A percentile compares a stretch with the other conserved stretches of the same genome.
Conservation (phyloP, 345 rosid genomes). For the Syzygium aromaticum region DNA sequence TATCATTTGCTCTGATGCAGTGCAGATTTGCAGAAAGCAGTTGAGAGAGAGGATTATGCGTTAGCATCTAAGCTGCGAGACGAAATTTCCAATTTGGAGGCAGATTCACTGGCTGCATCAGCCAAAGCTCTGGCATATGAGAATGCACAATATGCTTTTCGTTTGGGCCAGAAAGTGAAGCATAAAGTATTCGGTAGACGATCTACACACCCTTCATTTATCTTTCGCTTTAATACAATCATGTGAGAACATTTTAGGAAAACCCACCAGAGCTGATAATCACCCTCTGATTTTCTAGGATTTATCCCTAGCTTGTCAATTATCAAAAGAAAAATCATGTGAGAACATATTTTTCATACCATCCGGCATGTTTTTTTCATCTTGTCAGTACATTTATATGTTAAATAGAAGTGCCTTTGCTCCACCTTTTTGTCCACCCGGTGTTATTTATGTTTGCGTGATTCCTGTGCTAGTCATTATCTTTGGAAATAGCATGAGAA, state of each 20-base stretch:
- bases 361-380: neutral
- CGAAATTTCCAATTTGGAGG: constrained; percentile 68
- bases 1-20: constrained; percentile 16
- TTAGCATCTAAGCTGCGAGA: constrained; percentile 71
- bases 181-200: constrained; percentile 66
- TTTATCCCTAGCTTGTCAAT: neutral
- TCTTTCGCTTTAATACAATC: neutral
- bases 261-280: neutral
- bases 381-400: neutral
- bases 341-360: neutral
- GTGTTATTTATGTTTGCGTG: neutral
- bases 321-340: neutral
- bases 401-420: neutral
- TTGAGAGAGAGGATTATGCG: constrained; percentile 70
- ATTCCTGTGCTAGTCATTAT: neutral
- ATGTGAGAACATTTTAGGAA: neutral
- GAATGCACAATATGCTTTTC: constrained; percentile 71
- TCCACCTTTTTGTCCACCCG: neutral
- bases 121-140: constrained; percentile 77
- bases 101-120: constrained; percentile 80
- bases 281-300: neutral
- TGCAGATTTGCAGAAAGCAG: constrained; percentile 77
- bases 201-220: neutral
- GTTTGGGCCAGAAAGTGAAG: constrained; percentile 85
- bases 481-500: neutral